A percentile compares a stretch with the other conserved stretches of the same genome.
These are phyloP conservation scores for Daldinia vernicosa DNA, from an alignment of 495 filamentous ascomycete genomes.

Conservation along the genomic window DNA sequence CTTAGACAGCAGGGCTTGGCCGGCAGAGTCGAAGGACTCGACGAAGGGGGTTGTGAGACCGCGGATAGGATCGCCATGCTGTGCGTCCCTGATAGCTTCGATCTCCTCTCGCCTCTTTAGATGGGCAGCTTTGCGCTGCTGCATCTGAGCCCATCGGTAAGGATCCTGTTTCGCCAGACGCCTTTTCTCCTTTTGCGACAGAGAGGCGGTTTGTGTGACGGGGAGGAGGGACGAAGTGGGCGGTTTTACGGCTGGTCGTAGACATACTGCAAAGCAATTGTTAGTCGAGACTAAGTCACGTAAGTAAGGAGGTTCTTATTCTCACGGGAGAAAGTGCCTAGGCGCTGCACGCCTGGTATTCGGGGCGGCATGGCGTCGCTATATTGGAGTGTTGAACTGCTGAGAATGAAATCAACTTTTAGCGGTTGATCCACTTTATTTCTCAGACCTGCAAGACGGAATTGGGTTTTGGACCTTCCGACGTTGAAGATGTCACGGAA, in stretches of 20 bases:
- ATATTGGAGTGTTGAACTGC: constrained; percentile 23
- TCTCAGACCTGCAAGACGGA: constrained; percentile 5
- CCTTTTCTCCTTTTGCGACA: constrained; percentile 57
- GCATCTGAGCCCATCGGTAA: constrained; percentile 74
- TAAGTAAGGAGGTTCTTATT: background rate
- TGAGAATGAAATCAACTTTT: constrained; percentile 26
- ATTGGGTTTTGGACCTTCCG: background rate
- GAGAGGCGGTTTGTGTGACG: constrained; percentile 60
- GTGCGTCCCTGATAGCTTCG: constrained; percentile 64
- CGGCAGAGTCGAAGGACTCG: constrained; percentile 75
- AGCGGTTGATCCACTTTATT: constrained; percentile 33
- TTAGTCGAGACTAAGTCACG: constrained; percentile 16
- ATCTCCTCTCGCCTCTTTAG: constrained; percentile 75
- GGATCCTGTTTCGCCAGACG: constrained; percentile 66
- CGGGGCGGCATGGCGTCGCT: constrained; percentile 74
- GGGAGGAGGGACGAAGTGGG: constrained; percentile 50
- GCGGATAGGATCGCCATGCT: constrained; percentile 77
- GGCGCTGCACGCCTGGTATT: constrained; percentile 69
- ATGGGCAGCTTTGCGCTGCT: constrained; percentile 82
- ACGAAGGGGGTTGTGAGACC: constrained; percentile 84
- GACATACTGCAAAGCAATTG: constrained; percentile 53
- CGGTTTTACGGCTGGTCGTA: constrained; percentile 53
- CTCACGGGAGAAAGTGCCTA: constrained; percentile 70
- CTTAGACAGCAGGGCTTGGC: constrained; percentile 49
- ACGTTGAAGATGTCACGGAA: constrained; percentile 8